These are phyloP conservation scores for Pythium vanterpoolii DNA, from an alignment of 352 stramenopile species.

Conservation along the genomic window DNA sequence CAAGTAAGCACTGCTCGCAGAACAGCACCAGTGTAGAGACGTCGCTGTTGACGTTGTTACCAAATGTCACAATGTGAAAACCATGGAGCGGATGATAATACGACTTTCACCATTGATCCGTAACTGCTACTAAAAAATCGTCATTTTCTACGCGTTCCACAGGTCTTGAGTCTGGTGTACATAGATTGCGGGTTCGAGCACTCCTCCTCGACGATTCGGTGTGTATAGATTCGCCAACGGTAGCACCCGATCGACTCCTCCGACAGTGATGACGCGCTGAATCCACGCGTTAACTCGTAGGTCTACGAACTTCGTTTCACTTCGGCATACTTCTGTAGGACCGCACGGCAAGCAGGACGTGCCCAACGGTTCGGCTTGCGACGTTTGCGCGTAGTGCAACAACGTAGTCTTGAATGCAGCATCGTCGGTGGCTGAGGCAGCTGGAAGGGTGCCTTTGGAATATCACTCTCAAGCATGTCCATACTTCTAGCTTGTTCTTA, in stretches of 20 bases:
- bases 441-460: neutral
- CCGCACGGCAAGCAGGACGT: neutral
- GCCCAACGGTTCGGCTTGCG: neutral
- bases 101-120: neutral
- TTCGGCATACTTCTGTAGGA: neutral
- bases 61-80: neutral
- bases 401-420: neutral
- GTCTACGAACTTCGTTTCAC: neutral
- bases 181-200: neutral
- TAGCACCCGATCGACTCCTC: neutral
- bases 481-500: neutral
- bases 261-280: neutral
- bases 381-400: neutral
- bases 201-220: neutral
- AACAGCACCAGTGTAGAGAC: neutral
- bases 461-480: neutral
- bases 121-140: neutral
- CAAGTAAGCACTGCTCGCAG: neutral
- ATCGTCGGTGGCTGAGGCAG: neutral
- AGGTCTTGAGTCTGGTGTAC: neutral
- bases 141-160: neutral
- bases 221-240: slow-evolving; percentile 3
- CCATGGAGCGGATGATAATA: neutral
- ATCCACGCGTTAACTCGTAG: neutral
- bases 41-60: neutral